A percentile compares a stretch with the other conserved stretches of the same genome.
These are phyloP conservation scores for Gyrodon lividus DNA, from an alignment of 768 basidiomycete species.

Conservation along the genomic window DNA sequence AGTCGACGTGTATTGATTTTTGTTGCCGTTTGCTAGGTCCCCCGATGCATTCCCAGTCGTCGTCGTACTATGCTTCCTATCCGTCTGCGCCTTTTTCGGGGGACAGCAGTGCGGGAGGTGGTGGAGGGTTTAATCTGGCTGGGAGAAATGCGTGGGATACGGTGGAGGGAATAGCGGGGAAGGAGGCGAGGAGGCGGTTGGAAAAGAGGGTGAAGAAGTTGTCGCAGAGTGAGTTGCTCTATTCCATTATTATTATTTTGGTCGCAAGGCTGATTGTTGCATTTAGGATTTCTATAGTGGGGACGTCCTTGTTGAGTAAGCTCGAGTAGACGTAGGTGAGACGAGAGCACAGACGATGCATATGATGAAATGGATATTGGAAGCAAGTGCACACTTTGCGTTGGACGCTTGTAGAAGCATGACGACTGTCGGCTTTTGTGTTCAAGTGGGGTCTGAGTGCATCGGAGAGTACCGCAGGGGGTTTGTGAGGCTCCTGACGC, in stretches of 20 bases:
- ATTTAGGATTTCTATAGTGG: conserved; percentile 1
- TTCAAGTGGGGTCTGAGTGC: too few relatives aligned
- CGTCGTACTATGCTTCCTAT: conserved; percentile 10
- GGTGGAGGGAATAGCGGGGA: conserved; percentile 59
- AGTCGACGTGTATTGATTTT: neutral
- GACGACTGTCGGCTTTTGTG: too few relatives aligned
- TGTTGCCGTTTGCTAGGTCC: conserved; percentile 4
- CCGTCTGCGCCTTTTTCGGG: conserved; percentile 2
- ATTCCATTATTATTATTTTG: conserved; percentile 6
- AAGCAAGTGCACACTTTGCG: too few relatives aligned
- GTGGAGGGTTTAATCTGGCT: neutral
- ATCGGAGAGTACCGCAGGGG: too few relatives aligned
- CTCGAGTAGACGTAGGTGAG: conserved; percentile 2
- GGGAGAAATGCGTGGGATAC: conserved; percentile 45
- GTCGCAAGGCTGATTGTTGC: neutral
- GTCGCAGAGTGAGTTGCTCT: conserved; percentile 48
- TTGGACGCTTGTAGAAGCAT: too few relatives aligned
- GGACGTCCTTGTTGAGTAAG: conserved; percentile 13
- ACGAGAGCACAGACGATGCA: too few relatives aligned
- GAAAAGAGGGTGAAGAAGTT: conserved; percentile 46
- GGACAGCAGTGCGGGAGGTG: neutral
- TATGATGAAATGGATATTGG: too few relatives aligned
- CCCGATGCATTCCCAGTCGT: conserved; percentile 7
- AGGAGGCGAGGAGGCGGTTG: conserved; percentile 47
- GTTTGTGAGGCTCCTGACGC: too few relatives aligned